Evolutionary conservation across 2,329 filamentous ascomycete species (phyloP), one percentile per base, ranked within the genome.

Genomic region (Trichoderma arundinaceum): DNA sequence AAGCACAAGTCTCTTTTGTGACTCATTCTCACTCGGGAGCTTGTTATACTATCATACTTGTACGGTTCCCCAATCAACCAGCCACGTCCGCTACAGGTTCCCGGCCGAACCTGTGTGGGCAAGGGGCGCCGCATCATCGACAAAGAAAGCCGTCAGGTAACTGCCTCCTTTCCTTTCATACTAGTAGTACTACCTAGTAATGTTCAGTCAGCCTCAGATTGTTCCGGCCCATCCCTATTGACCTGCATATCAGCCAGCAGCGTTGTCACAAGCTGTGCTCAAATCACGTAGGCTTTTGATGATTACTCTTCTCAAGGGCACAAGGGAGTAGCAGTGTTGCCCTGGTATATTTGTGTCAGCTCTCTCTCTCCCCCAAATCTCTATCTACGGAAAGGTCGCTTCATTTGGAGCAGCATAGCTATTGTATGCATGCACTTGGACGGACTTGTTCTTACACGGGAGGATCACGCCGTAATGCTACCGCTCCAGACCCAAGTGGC

Each of bases 391-490:
- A 28, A 35, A 46, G 28, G 32, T 46, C 4, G 15, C 33, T 28
- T 32, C 5, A 22, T 4, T 28, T 17, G 17, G 35, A 41, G 53
- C 39, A 57, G 32, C 13, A 58, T 46, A 35, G 41, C 28, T 35
- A 28, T 58, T 15, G 7, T 4, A 33, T 39, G 35, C 33, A n/a
- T 12, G 28, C 17, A 28, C 39, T 53, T 39, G 46, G 19, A 17
- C 51, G 12, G 22, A 49, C 12, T 49, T n/a, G 12, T 51, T 53
- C 52, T 46, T 64, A 32, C 43, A 49, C 38, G 10, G 53, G n/a
- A 38, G 10, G 43, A 38, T 59, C 56, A 59, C 32, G 33, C 32
- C 32, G 56, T 46, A 35, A 28, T 58, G 22, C 41, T 44, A 44
- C 22, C 35, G 12, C 15, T 43, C 39, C 15, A 43, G 17, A 15